phyloP scores from a whole-genome alignment of 169 alveolate species.

The Eimeria falciformis region DNA sequence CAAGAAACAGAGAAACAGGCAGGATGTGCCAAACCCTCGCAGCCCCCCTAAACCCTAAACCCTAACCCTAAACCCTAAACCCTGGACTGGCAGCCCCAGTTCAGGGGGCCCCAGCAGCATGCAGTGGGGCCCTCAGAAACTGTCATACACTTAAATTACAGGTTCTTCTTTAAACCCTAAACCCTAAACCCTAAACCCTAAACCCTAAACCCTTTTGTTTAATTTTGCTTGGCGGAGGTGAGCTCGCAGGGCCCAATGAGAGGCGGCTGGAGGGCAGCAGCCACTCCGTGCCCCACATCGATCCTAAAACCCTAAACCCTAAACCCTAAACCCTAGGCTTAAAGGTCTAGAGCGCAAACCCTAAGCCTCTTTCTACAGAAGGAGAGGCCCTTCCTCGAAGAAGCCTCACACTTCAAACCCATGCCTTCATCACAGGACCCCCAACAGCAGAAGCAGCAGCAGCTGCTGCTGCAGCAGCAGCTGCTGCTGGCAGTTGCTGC shows the following conservation, averaged over 20 bases:
- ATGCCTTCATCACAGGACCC: no score
- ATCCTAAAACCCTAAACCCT: background rate
- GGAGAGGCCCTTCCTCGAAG: no score
- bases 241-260: no score
- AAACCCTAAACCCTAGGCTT: conserved; percentile 41
- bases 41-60: conserved; percentile 47
- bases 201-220: conserved; percentile 20
- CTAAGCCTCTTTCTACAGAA: no score
- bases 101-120: conserved; percentile 16
- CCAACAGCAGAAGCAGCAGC: conserved; percentile 24
- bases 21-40: background rate
- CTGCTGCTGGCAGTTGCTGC: conserved; percentile 21
- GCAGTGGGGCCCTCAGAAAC: conserved; percentile 28
- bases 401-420: no score
- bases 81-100: conserved; percentile 12
- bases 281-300: no score
- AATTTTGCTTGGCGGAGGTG: no score
- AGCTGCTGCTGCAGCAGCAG: conserved; percentile 60
- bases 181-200: conserved; percentile 35
- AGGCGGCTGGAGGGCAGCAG: no score
- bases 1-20: background rate
- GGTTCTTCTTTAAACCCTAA: background rate
- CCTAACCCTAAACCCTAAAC: conserved; percentile 57
- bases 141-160: background rate
- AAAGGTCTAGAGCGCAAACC: no score